Conservation (phyloP, 1,139 yeast species). For the Nakaseomyces nivariensis region DNA sequence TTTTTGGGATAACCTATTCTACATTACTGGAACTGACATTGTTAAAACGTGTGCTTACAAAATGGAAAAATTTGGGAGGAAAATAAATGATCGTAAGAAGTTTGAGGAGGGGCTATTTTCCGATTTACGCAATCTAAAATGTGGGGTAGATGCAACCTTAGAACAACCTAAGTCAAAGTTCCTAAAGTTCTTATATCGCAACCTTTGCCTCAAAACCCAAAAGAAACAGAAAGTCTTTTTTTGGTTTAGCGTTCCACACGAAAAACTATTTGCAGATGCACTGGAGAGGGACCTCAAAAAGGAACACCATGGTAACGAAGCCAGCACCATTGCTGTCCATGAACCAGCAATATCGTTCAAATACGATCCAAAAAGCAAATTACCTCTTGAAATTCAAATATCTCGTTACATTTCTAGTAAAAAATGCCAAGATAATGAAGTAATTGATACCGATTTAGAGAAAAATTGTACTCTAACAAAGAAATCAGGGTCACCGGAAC, state of each 20-base stretch:
- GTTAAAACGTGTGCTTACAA: constrained; percentile 85
- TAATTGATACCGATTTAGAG: not conserved
- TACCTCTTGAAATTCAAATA: constrained; percentile 12
- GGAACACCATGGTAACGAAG: constrained; percentile 46
- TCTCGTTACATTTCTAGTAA: not conserved
- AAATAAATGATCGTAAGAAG: constrained; percentile 75
- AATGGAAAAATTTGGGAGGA: constrained; percentile 83
- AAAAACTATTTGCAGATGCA: constrained; percentile 85
- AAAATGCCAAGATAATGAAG: not conserved
- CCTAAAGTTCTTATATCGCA: constrained; percentile 72
- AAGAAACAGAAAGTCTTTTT: constrained; percentile 94
- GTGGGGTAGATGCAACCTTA: constrained; percentile 79
- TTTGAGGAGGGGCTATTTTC: constrained; percentile 96
- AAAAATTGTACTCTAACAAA: not conserved
- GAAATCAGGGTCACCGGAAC: not conserved
- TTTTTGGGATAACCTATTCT: constrained; percentile 82
- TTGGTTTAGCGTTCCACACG: constrained; percentile 96
- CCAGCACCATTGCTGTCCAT: constrained; percentile 49
- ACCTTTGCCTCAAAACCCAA: constrained; percentile 84
- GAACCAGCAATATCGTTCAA: constrained; percentile 59
- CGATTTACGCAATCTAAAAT: constrained; percentile 75
- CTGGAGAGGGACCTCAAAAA: constrained; percentile 84
- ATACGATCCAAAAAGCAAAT: constrained; percentile 30
- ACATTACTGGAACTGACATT: constrained; percentile 92
- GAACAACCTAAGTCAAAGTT: constrained; percentile 85